Base-by-base conservation (phyloP, 352 stramenopile genomes). In the Hyaloperonospora brassicae region DNA sequence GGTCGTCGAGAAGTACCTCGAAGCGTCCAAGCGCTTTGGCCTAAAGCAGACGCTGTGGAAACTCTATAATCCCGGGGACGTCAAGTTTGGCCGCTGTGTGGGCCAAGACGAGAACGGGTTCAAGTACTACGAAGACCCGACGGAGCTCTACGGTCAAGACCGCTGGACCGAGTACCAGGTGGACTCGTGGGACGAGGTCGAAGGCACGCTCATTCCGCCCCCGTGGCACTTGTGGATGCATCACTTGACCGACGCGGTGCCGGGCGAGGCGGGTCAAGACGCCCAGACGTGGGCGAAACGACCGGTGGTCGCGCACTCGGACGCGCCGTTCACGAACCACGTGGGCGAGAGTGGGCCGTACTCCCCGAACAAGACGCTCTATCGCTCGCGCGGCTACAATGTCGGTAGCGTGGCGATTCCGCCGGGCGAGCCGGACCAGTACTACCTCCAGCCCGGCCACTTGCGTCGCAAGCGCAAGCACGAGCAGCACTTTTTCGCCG, bases 151-250 rank as follows among this genome's bases (percentile, higher is more conserved):
- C 54, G 67, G 78, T 43, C 75, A 88, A 62, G 77, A 94, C 54
- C 84, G 84, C 56, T 94, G 80, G 76, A 91, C 81, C 7, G 84
- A 94, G 72, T 92, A 64, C 66, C 72, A 86, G 47, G 78, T 93
- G 56, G 62, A 87, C 59, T 76, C 76, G 50, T 89, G 72, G 54
- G 71, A 89, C 12, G 82, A 94, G 58, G 86, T 89, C 54, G 79
- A 89, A 42, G 79, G 65, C 47, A 83, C 79, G 55, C 70, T 84
- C 38, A 84, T 94, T 52, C 78, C 81, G 22, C 84, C 84, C 14
- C 61, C 90, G 52, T 94, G 84, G 84, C 84, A 94, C 57, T 34
- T 91, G 22, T 94, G 84, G 84, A 82, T 94, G 68, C 79, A 89
- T 62, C 75, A 90, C 57, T 43, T 84, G 13, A 90, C 79, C 48